Evolutionary conservation across 176 grass and related monocot genomes (phyloP).

Genomic region (Zea luxurians): DNA sequence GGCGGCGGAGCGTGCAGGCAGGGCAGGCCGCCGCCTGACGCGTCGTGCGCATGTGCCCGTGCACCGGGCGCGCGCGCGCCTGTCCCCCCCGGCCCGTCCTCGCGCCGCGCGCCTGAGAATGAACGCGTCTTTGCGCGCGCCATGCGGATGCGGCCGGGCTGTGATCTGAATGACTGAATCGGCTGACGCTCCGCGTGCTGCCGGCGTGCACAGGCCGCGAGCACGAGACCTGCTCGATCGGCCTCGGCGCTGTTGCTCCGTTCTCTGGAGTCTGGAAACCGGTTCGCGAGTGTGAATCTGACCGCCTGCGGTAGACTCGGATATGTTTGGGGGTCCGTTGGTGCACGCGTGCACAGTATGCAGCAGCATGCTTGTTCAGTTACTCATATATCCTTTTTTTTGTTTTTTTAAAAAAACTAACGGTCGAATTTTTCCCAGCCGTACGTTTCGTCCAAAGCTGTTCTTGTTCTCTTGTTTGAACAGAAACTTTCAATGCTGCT

Average conservation of each 20-base stretch:
- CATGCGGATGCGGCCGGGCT: background rate
- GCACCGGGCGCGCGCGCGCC: conserved; percentile 30
- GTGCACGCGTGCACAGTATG: conserved; percentile 10
- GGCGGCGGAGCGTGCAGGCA: background rate
- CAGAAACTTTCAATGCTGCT: background rate
- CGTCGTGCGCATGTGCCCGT: conserved; percentile 19
- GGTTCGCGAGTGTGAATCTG: conserved; percentile 29
- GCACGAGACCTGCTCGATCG: background rate
- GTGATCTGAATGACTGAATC: background rate
- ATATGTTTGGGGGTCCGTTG: background rate
- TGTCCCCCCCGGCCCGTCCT: conserved; percentile 2
- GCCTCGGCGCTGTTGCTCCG: background rate
- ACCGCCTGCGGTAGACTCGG: background rate
- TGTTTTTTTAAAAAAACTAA: background rate
- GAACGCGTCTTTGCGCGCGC: conserved; percentile 11
- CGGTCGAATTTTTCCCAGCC: background rate
- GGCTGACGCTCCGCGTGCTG: background rate
- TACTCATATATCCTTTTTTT: background rate
- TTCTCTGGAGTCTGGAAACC: background rate
- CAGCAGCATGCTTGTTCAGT: background rate
- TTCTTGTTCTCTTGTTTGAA: background rate
- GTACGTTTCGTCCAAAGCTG: background rate
- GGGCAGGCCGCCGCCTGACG: background rate
- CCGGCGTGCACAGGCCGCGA: background rate
- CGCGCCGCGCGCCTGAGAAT: background rate